These are phyloP conservation scores for Chlorella ohadii DNA, from an alignment of 139 green algal genomes.

Conservation along the genomic window DNA sequence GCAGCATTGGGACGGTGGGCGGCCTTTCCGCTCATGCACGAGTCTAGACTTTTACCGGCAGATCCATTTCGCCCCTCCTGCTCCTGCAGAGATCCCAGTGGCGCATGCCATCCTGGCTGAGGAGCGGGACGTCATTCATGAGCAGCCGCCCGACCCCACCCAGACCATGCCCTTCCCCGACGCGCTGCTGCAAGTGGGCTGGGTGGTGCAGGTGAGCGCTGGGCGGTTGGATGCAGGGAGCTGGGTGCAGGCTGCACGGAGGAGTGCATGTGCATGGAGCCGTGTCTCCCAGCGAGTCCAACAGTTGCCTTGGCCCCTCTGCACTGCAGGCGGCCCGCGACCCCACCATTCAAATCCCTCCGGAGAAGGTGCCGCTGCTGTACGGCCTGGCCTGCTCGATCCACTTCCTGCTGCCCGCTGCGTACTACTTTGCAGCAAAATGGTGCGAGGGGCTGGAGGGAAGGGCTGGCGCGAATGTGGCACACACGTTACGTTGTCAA, in stretches of 20 bases:
- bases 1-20: too few species aligned
- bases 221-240: too few species aligned
- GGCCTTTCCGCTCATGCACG: too few species aligned
- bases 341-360: slow-evolving; percentile 1
- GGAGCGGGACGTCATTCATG: not conserved
- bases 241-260: too few species aligned
- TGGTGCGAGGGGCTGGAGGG: not conserved
- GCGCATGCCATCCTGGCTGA: slow-evolving; percentile 9
- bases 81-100: not conserved
- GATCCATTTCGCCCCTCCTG: too few species aligned
- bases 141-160: slow-evolving; percentile 16
- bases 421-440: slow-evolving; percentile 23
- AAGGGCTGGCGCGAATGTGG: too few species aligned
- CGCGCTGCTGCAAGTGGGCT: slow-evolving; percentile 25
- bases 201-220: slow-evolving; percentile 18
- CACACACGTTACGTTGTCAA: too few species aligned
- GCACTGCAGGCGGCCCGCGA: not conserved
- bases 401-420: slow-evolving; percentile 40
- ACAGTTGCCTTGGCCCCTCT: not conserved
- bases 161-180: slow-evolving; percentile 18
- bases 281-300: too few species aligned
- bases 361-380: slow-evolving; percentile 26
- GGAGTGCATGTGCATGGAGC: too few species aligned
- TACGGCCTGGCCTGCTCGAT: slow-evolving; percentile 42
- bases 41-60: too few species aligned